Evolutionary conservation across 208 protist genomes (phyloP).

Genomic region (Trypanosomatidae sp.): DNA sequence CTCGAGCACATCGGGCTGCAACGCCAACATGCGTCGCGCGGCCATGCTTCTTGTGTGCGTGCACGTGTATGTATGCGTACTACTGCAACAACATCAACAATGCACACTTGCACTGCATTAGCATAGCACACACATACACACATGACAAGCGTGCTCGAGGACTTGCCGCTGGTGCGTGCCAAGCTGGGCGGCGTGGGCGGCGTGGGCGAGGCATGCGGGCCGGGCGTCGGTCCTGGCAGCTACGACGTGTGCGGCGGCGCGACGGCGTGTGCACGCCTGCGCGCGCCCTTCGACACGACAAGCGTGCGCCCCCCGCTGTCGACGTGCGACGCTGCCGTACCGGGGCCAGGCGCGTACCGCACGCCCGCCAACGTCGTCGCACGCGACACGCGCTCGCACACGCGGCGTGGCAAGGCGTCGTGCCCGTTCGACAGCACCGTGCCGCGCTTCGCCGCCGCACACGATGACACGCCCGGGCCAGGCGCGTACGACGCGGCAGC

Average conservation of each 20-base stretch:
- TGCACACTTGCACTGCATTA: background rate
- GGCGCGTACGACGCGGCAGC: constrained; percentile 27
- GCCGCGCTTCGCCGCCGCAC: no score
- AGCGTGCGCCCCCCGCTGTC: constrained; percentile 21
- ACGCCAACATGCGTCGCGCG: constrained; percentile 8
- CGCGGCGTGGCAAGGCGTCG: no score
- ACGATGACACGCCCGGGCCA: constrained; percentile 44
- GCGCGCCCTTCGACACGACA: constrained; percentile 66
- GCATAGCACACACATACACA: constrained; percentile 1
- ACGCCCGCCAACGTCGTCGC: no score
- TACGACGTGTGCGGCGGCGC: constrained; percentile 33
- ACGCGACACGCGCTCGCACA: no score
- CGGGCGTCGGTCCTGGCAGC: constrained; percentile 50
- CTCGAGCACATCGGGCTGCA: constrained; percentile 66
- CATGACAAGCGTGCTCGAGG: constrained; percentile 20
- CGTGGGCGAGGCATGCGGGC: constrained; percentile 15
- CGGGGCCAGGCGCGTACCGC: no score
- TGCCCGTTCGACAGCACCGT: no score
- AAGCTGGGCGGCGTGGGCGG: constrained; percentile 27
- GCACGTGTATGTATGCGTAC: background rate
- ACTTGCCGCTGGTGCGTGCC: constrained; percentile 58
- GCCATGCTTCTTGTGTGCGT: constrained; percentile 11
- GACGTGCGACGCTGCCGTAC: constrained; percentile 5
- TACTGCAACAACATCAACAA: background rate
- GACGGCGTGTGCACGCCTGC: constrained; percentile 14